Evolutionary conservation across 257 asterid genomes (phyloP).

Genomic region (Ajuga chamaepitys): DNA sequence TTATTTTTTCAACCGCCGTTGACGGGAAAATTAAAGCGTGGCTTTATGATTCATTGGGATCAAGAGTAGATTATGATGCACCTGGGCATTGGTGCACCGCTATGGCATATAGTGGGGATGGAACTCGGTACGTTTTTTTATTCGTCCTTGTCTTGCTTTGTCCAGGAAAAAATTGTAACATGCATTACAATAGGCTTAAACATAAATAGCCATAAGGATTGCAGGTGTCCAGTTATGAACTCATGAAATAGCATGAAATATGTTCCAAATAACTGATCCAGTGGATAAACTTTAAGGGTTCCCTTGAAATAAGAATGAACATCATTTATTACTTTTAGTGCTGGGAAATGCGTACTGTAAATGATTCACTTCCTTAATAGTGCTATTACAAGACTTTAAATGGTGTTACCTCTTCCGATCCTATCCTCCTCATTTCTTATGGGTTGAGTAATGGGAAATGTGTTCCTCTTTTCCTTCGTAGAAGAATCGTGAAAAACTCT

Average conservation of each 20-base stretch:
- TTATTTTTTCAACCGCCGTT: slow-evolving; percentile 95
- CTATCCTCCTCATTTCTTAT: background rate
- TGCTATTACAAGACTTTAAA: too few relatives aligned
- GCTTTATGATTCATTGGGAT: slow-evolving; percentile 95
- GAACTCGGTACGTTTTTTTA: slow-evolving; percentile 59
- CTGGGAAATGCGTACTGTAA: background rate
- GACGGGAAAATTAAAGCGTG: slow-evolving; percentile 99
- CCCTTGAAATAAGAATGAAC: background rate
- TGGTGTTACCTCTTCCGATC: background rate
- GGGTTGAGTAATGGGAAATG: background rate
- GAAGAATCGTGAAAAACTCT: background rate
- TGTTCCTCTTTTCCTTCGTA: background rate
- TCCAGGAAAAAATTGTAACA: background rate
- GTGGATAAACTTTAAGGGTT: background rate
- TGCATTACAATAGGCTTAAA: background rate
- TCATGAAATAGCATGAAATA: background rate
- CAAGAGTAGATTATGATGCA: slow-evolving; percentile 99
- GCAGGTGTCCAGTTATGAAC: background rate
- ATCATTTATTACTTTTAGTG: background rate
- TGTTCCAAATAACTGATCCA: background rate
- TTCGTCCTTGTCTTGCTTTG: background rate
- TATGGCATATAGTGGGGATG: slow-evolving; percentile 98
- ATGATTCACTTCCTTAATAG: too few relatives aligned
- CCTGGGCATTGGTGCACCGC: slow-evolving; percentile 99
- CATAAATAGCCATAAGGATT: background rate